Conservation (phyloP, 805 yeast genomes). For the Alloascoidea africana region DNA sequence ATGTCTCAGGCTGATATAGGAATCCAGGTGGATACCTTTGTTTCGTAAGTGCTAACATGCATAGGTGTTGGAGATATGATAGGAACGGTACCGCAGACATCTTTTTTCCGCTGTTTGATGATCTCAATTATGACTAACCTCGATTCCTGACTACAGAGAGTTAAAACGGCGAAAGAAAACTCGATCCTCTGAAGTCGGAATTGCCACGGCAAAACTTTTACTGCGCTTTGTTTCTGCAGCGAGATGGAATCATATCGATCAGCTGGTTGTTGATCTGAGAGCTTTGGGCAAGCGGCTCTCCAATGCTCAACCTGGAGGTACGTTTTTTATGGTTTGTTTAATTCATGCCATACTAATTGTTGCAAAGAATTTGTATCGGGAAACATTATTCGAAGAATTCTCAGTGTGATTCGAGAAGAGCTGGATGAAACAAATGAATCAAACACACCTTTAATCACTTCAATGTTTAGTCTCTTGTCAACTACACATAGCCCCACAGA, state of each 20-base stretch:
- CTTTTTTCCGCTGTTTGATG: background rate
- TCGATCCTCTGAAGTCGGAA: constrained; percentile 73
- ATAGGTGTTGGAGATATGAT: too few relatives aligned
- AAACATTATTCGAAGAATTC: constrained; percentile 77
- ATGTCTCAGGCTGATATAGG: too few relatives aligned
- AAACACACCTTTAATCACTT: constrained; percentile 44
- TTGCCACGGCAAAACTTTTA: constrained; percentile 74
- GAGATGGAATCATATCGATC: constrained; percentile 70
- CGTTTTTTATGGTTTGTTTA: background rate
- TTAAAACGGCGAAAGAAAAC: constrained; percentile 73
- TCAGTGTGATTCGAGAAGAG: constrained; percentile 81
- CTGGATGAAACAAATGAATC: constrained; percentile 31
- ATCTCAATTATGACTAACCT: too few relatives aligned
- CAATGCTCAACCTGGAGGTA: constrained; percentile 66
- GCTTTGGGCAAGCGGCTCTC: constrained; percentile 50
- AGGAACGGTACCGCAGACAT: constrained; percentile 3
- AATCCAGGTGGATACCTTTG: background rate
- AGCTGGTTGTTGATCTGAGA: constrained; percentile 57
- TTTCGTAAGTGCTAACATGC: background rate
- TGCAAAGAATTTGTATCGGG: constrained; percentile 62
- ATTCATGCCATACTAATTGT: background rate
- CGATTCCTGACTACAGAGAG: constrained; percentile 4
- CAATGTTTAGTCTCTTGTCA: constrained; percentile 80
- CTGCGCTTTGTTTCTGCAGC: constrained; percentile 83
- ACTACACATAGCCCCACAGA: constrained; percentile 21